Evolutionary conservation across 192 early-diverging fungal species (phyloP).

Genomic region (Coemansia sp.): DNA sequence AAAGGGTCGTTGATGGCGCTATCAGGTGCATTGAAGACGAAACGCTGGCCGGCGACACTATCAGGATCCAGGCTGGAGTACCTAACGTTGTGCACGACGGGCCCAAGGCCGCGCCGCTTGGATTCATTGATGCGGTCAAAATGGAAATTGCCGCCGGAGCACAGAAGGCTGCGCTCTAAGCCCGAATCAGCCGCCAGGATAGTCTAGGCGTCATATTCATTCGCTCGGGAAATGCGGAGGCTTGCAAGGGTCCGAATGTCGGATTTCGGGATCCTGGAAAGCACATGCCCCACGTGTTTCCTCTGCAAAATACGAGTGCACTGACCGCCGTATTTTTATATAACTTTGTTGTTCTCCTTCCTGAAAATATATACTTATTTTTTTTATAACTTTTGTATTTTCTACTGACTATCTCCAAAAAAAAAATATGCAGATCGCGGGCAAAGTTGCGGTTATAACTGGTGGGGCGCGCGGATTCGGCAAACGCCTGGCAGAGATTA

Average conservation of each 20-base stretch:
- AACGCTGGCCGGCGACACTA: slow-evolving; percentile 50
- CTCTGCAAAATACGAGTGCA: too few relatives aligned
- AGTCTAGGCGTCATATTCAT: too few relatives aligned
- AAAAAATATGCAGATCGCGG: slow-evolving; percentile 38
- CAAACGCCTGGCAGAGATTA: slow-evolving; percentile 56
- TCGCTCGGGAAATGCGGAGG: too few relatives aligned
- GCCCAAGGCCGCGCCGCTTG: slow-evolving; percentile 30
- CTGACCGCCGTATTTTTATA: too few relatives aligned
- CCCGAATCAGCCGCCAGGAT: too few relatives aligned
- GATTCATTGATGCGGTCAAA: slow-evolving; percentile 10
- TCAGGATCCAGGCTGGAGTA: slow-evolving; percentile 34
- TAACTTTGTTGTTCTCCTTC: neutral
- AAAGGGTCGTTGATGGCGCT: slow-evolving; percentile 58
- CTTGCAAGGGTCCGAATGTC: too few relatives aligned
- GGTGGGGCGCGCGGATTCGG: slow-evolving; percentile 70
- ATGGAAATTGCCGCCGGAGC: neutral
- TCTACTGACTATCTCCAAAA: too few relatives aligned
- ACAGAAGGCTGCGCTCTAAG: too few relatives aligned
- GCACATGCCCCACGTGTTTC: too few relatives aligned
- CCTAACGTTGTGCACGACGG: slow-evolving; percentile 33
- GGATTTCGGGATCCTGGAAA: too few relatives aligned
- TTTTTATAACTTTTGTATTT: neutral
- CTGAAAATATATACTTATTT: neutral
- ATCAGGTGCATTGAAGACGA: slow-evolving; percentile 62
- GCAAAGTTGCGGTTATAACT: slow-evolving; percentile 69